These are phyloP conservation scores for Pyrenula aspistea DNA, from an alignment of 495 filamentous ascomycete genomes.

Conservation along the genomic window DNA sequence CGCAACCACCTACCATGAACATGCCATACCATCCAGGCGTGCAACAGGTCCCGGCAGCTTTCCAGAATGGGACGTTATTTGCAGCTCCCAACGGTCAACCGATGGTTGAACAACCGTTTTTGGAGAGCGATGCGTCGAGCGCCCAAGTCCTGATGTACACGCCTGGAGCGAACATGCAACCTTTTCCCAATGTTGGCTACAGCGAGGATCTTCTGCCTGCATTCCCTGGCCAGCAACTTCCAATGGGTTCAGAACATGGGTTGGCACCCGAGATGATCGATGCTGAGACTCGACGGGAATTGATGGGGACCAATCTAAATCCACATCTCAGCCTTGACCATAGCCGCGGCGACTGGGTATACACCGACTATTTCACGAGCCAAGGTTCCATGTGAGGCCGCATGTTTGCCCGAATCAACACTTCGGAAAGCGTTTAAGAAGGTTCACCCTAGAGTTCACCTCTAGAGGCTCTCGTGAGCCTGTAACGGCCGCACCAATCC, in stretches of 20 bases:
- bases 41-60: background rate
- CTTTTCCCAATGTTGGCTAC: background rate
- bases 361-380: background rate
- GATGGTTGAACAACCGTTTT: background rate
- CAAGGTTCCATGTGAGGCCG: background rate
- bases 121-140: background rate
- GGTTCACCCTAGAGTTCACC: too few relatives aligned
- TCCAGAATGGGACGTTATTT: background rate
- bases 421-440: too few relatives aligned
- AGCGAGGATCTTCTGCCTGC: conserved; percentile 5
- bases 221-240: conserved; percentile 7
- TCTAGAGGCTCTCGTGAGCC: too few relatives aligned
- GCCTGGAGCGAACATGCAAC: background rate
- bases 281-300: conserved; percentile 4
- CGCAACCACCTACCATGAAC: background rate
- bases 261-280: conserved; percentile 1
- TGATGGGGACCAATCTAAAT: conserved; percentile 6
- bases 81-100: background rate
- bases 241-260: conserved; percentile 5
- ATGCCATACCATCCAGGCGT: background rate
- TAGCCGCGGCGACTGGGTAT: background rate
- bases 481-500: too few relatives aligned
- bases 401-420: too few relatives aligned
- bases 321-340: conserved; percentile 6
- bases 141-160: background rate